Percentiles rank a stretch among this genome's conserved stretches.
Conservation (phyloP, 805 yeast species). For the Saccharomyces jurei region DNA sequence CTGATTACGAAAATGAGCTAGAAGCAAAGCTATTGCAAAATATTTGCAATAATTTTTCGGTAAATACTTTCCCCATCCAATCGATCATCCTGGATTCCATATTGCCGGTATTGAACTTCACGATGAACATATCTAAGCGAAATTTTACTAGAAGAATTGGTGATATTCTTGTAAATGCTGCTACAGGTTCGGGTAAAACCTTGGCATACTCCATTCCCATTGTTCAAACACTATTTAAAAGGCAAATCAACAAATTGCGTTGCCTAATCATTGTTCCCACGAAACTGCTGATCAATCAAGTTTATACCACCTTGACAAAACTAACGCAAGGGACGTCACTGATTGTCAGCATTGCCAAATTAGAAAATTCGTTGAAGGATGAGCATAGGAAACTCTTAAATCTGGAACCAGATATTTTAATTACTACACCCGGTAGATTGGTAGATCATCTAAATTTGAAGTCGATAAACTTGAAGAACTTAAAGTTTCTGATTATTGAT, state of each 20-base stretch:
- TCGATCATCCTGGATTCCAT: slow-evolving; percentile 22
- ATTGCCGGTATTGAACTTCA: slow-evolving; percentile 20
- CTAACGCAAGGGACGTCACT: slow-evolving; percentile 63
- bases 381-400: slow-evolving; percentile 47
- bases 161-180: slow-evolving; percentile 81
- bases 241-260: slow-evolving; percentile 65
- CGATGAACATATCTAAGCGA: slow-evolving; percentile 23
- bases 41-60: slow-evolving; percentile 20
- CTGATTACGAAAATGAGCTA: slow-evolving; percentile 11
- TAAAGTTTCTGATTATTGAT: slow-evolving; percentile 63
- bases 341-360: slow-evolving; percentile 42
- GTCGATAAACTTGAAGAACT: slow-evolving; percentile 39
- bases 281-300: slow-evolving; percentile 77
- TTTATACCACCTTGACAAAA: slow-evolving; percentile 50
- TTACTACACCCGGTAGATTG: slow-evolving; percentile 72
- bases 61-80: slow-evolving; percentile 29
- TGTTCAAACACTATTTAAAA: slow-evolving; percentile 51
- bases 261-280: slow-evolving; percentile 86
- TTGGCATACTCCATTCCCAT: slow-evolving; percentile 82
- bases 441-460: slow-evolving; percentile 57
- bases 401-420: slow-evolving; percentile 55
- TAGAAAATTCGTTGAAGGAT: slow-evolving; percentile 51
- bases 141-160: slow-evolving; percentile 51
- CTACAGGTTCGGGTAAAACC: slow-evolving; percentile 95
- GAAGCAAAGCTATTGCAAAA: slow-evolving; percentile 30